A percentile compares a stretch with the other conserved stretches of the same genome.
These are phyloP conservation scores for Trypanosoma grayi DNA, from an alignment of 208 protist species.

Conservation along the genomic window DNA sequence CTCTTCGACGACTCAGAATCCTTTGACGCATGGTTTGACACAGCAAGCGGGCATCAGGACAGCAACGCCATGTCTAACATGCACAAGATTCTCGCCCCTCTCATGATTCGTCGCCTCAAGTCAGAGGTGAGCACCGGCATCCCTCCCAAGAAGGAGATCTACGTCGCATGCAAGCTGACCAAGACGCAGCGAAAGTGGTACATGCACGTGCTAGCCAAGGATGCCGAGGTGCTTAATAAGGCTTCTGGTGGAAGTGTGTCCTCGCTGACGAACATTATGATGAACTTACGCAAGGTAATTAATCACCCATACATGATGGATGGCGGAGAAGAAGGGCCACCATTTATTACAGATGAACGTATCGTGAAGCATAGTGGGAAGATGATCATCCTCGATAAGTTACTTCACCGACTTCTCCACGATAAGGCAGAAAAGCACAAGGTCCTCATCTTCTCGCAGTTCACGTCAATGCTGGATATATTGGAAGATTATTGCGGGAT, in stretches of 20 bases:
- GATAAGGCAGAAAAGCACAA: slow-evolving; percentile 84
- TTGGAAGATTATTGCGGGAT: slow-evolving; percentile 91
- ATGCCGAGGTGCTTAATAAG: slow-evolving; percentile 94
- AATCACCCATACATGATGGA: slow-evolving; percentile 97
- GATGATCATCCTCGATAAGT: slow-evolving; percentile 94
- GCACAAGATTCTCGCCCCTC: slow-evolving; percentile 93
- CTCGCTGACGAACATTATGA: slow-evolving; percentile 81
- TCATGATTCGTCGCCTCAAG: slow-evolving; percentile 97
- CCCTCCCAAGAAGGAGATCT: slow-evolving; percentile 98
- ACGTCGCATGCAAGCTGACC: slow-evolving; percentile 92
- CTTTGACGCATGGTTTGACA: slow-evolving; percentile 95
- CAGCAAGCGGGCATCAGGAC: slow-evolving; percentile 75
- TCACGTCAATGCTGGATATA: slow-evolving; percentile 93
- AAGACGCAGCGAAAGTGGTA: slow-evolving; percentile 96
- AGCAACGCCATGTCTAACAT: slow-evolving; percentile 75
- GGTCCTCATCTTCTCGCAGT: slow-evolving; percentile 99
- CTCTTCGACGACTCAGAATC: slow-evolving; percentile 85
- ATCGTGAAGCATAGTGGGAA: slow-evolving; percentile 92
- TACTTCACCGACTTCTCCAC: slow-evolving; percentile 74
- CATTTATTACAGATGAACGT: slow-evolving; percentile 89
- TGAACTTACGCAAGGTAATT: slow-evolving; percentile 92
- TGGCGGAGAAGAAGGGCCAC: slow-evolving; percentile 90
- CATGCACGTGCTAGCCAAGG: slow-evolving; percentile 93
- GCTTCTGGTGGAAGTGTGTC: slow-evolving; percentile 45
- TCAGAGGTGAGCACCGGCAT: slow-evolving; percentile 95